phyloP scores from a whole-genome alignment of 495 filamentous ascomycete genomes.

The Penicillium roqueforti region DNA sequence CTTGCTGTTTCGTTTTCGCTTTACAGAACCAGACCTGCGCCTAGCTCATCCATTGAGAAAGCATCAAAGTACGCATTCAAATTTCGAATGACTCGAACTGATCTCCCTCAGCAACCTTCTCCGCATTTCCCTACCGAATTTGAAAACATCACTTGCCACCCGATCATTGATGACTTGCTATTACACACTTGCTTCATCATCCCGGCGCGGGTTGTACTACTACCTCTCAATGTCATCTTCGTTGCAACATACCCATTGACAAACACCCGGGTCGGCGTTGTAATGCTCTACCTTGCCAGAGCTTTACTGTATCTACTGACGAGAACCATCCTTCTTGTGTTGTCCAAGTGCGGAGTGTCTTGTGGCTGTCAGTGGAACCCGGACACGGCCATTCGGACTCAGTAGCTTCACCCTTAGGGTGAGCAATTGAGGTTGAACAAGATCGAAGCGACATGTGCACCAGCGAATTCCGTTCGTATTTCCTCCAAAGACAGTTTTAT shows the following conservation, averaged over 20 bases:
- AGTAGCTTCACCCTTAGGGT: background rate
- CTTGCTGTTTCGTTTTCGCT: constrained; percentile 16
- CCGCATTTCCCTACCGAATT: background rate
- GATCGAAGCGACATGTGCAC: background rate
- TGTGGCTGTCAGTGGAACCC: background rate
- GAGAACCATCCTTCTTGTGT: background rate
- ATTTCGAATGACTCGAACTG: constrained; percentile 6
- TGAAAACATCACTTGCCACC: background rate
- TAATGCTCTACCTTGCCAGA: background rate
- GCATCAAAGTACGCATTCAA: background rate
- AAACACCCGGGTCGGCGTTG: background rate
- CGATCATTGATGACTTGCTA: constrained; percentile 11
- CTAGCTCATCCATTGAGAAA: background rate
- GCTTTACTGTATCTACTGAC: background rate
- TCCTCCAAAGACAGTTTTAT: background rate
- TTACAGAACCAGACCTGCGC: constrained; percentile 7
- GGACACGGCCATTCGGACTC: background rate
- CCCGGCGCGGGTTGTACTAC: constrained; percentile 9
- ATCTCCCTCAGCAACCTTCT: background rate
- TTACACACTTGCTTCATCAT: constrained; percentile 16
- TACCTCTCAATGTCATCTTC: constrained; percentile 3
- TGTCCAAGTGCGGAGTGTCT: background rate
- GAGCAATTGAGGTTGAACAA: background rate
- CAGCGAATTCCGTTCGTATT: background rate
- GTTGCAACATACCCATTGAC: background rate